Evolutionary conservation across 495 filamentous ascomycete genomes (phyloP).

Genomic region (Podospora comata): DNA sequence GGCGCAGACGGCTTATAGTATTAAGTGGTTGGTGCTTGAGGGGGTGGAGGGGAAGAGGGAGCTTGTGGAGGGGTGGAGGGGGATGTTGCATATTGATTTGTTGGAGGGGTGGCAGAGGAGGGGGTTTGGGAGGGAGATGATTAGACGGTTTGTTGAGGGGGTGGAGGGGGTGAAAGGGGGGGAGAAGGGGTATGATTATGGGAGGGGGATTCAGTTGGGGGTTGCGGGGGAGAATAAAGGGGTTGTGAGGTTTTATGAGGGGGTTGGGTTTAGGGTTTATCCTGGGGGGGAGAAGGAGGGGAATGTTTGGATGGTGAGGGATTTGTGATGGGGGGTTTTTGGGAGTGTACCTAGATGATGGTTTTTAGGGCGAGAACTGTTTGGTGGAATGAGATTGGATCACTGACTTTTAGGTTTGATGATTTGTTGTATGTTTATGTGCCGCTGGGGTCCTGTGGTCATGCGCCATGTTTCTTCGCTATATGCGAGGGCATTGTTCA

Average conservation of each 20-base stretch:
- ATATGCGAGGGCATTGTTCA: too few species aligned
- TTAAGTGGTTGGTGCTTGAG: slow-evolving; percentile 32
- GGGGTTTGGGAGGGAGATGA: slow-evolving; percentile 40
- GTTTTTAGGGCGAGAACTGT: too few species aligned
- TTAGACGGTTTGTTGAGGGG: slow-evolving; percentile 35
- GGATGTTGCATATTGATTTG: slow-evolving; percentile 45
- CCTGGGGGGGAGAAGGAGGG: slow-evolving; percentile 33
- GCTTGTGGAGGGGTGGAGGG: slow-evolving; percentile 30
- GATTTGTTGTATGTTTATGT: too few species aligned
- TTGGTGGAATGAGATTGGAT: too few species aligned
- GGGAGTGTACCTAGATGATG: too few species aligned
- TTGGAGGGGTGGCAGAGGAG: slow-evolving; percentile 33
- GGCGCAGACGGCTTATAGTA: slow-evolving; percentile 37
- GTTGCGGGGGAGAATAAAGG: slow-evolving; percentile 41
- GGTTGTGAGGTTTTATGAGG: slow-evolving; percentile 45
- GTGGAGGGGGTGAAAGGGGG: slow-evolving; percentile 31
- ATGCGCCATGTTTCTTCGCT: too few species aligned
- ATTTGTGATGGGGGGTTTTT: slow-evolving; percentile 23
- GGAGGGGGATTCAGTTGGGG: slow-evolving; percentile 38
- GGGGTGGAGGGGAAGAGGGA: slow-evolving; percentile 33
- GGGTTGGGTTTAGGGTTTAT: slow-evolving; percentile 39
- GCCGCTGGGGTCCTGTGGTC: too few species aligned
- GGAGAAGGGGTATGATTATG: slow-evolving; percentile 22
- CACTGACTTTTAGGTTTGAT: too few species aligned
- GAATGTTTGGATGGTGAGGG: slow-evolving; percentile 42